Evolutionary conservation across 495 filamentous ascomycete species (phyloP).

Genomic region (Penicillium taxi): DNA sequence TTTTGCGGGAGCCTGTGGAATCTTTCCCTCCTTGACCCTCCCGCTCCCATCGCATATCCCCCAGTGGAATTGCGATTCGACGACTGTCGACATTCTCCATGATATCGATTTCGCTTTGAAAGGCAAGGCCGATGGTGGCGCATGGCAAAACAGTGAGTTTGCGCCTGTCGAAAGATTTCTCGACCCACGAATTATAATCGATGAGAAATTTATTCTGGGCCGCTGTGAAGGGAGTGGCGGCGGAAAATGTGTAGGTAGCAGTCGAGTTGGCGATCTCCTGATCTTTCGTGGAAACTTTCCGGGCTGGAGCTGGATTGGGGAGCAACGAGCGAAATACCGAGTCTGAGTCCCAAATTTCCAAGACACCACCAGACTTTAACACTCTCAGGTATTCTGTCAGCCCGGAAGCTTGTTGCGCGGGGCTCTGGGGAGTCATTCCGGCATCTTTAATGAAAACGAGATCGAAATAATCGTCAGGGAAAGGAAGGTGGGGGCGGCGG

Average conservation of each 20-base stretch:
- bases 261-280: constrained; percentile 54
- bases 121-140: constrained; percentile 63
- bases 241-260: constrained; percentile 75
- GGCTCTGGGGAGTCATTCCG: constrained; percentile 55
- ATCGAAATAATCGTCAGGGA: constrained; percentile 78
- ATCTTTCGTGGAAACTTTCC: constrained; percentile 46
- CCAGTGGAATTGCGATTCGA: constrained; percentile 76
- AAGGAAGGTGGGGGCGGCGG: constrained; percentile 66
- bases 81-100: constrained; percentile 63
- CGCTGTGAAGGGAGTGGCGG: constrained; percentile 68
- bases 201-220: constrained; percentile 75
- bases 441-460: constrained; percentile 87
- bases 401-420: constrained; percentile 52
- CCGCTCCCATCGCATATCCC: constrained; percentile 82
- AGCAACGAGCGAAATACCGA: constrained; percentile 67
- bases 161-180: constrained; percentile 63
- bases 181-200: constrained; percentile 77
- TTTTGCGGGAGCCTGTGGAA: constrained; percentile 29
- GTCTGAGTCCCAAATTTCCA: constrained; percentile 86
- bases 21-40: constrained; percentile 45
- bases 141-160: constrained; percentile 70
- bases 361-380: constrained; percentile 65
- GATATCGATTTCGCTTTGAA: constrained; percentile 70
- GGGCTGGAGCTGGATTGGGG: constrained; percentile 60
- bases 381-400: constrained; percentile 73